Conservation (phyloP, 2,329 filamentous ascomycete species). For the Celoporthe dispersa region DNA sequence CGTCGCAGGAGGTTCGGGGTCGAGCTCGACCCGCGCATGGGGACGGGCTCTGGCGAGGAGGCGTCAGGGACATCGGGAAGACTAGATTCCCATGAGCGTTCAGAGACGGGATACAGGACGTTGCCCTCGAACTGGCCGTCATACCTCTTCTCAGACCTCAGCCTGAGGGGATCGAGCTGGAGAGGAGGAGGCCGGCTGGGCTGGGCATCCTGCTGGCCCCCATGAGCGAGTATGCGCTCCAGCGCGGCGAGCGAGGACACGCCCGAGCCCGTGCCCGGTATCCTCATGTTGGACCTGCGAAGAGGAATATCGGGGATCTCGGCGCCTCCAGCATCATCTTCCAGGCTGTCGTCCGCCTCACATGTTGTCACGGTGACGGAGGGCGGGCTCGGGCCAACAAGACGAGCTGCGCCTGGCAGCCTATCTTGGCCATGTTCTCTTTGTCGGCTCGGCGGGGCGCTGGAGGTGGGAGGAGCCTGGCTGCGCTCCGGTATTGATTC, state of each 20-base stretch:
- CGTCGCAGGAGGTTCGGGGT: conserved; percentile 11
- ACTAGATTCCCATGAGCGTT: conserved; percentile 24
- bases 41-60: conserved; percentile 9
- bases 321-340: conserved; percentile 17
- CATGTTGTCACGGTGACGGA: conserved; percentile 9
- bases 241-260: conserved; percentile 15
- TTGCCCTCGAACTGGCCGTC: conserved; percentile 1
- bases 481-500: not conserved
- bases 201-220: conserved; percentile 8
- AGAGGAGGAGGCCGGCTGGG: conserved; percentile 1
- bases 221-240: conserved; percentile 15
- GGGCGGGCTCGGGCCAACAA: not conserved
- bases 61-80: conserved; percentile 23
- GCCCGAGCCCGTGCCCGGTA: conserved; percentile 13
- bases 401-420: not conserved
- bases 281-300: conserved; percentile 20
- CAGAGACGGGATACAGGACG: not conserved
- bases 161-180: conserved; percentile 17
- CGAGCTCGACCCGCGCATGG: conserved; percentile 7
- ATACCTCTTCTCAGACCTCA: conserved; percentile 24
- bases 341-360: conserved; percentile 3
- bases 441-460: not conserved
- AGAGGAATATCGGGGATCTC: conserved; percentile 29
- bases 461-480: not conserved
- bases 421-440: conserved; percentile 1